These are phyloP conservation scores for Plectosphaerella plurivora DNA, from an alignment of 2,329 filamentous ascomycete species.

Conservation along the genomic window DNA sequence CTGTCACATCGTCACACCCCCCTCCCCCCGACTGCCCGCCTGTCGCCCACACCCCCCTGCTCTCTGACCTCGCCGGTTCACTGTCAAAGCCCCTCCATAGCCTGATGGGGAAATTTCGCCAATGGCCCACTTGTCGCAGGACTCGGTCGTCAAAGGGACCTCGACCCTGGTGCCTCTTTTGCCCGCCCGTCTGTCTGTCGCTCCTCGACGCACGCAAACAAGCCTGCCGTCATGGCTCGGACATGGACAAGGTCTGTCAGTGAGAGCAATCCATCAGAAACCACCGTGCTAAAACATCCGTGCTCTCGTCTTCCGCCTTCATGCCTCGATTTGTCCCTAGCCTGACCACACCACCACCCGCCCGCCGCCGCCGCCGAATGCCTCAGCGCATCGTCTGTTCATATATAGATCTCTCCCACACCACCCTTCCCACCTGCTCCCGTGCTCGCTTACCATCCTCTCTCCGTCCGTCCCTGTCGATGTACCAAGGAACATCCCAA, in stretches of 20 bases:
- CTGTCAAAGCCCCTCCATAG: constrained; percentile 15
- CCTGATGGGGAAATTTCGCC: constrained; percentile 14
- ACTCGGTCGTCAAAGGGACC: constrained; percentile 12
- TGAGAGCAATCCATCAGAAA: constrained; percentile 2
- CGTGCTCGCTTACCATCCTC: neutral
- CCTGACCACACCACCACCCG: neutral
- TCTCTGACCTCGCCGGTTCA: constrained; percentile 3
- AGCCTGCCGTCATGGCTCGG: constrained; percentile 16
- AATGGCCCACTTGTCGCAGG: constrained; percentile 13
- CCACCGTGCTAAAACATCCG: constrained; percentile 3
- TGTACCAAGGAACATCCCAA: too few relatives aligned
- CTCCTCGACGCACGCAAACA: constrained; percentile 9
- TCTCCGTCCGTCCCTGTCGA: neutral
- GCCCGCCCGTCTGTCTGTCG: constrained; percentile 6
- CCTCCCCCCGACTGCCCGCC: neutral
- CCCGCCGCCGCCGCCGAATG: neutral
- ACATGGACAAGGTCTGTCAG: constrained; percentile 11
- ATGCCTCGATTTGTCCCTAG: neutral
- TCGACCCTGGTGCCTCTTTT: constrained; percentile 12
- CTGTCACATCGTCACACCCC: neutral
- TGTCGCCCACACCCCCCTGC: neutral
- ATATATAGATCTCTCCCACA: constrained; percentile 1
- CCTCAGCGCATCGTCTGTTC: constrained; percentile 1
- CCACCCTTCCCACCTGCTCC: neutral
- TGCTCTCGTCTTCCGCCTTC: neutral